Evolutionary conservation across 805 yeast genomes (phyloP), one percentile per base, ranked within the genome.

Genomic region (Suhomyces sp.): DNA sequence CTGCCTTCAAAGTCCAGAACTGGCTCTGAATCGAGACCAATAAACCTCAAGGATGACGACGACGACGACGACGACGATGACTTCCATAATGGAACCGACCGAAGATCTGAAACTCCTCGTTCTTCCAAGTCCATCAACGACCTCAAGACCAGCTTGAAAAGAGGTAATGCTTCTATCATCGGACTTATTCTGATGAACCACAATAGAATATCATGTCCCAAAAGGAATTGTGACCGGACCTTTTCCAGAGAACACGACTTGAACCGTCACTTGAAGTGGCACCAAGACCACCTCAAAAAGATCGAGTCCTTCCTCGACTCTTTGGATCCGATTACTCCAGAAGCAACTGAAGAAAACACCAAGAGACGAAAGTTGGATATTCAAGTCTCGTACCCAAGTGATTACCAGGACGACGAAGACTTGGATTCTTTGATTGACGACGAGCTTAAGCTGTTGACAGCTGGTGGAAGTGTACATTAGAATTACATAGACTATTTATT

Each of bases 231-330:
- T 64, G 69, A 68, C 33, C 72, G 90, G 53, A 70, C 72, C 6
- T 86, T 86, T 62, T 73, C 74, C 49, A 76, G 78, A 54, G 73
- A 75, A 0, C 73, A 73, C 57, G 86, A 81, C 60, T 60, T 82
- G 24, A 59, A 64, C 15, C 70, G 85, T 44, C 87, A 83, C 60
- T 56, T 82, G 48, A 66, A 63, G 40, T 83, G 86, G 86, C 87
- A 83, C 58, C 69, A 69, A 36, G 67, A 66, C 17, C 69, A 71
- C 23, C 48, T 68, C 49, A 51, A 57, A 44, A 69, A 65, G 53
- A 64, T 73, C 3, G 72, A 70, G 45, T 53, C 47, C 2, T 73
- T 63, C 50, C 64, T 73, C 54, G 57, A 54, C 4, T 59, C 70
- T 0, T 55, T 72, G 45, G 66, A 63, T 5, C 49, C 53, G 17